Evolutionary conservation across 768 basidiomycete genomes (phyloP).

Genomic region (Jaapia argillacea): DNA sequence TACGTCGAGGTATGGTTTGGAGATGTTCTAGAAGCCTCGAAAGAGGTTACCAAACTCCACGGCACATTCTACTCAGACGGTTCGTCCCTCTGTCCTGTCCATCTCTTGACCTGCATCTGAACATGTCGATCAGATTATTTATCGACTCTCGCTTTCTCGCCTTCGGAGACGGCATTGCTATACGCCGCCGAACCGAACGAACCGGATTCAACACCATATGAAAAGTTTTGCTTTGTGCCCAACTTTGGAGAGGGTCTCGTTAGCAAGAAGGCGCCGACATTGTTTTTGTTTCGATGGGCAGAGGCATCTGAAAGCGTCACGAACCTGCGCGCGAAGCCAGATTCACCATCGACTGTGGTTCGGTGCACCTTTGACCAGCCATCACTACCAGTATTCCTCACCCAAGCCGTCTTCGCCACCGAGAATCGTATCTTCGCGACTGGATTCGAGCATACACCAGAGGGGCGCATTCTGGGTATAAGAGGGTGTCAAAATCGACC

Average conservation of each 20-base stretch:
- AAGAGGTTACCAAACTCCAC: constrained; percentile 50
- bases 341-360: constrained; percentile 4
- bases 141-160: constrained; percentile 42
- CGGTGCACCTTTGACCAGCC: constrained; percentile 6
- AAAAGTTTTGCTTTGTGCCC: constrained; percentile 45
- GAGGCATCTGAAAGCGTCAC: constrained; percentile 4
- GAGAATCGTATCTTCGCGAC: constrained; percentile 39
- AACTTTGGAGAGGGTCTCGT: constrained; percentile 55
- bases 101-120: neutral
- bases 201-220: constrained; percentile 15
- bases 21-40: constrained; percentile 29
- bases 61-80: constrained; percentile 57
- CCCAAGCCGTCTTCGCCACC: constrained; percentile 43
- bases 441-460: constrained; percentile 48
- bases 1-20: constrained; percentile 53
- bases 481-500: constrained; percentile 53
- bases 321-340: no score
- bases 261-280: constrained; percentile 38
- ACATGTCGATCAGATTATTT: constrained; percentile 35
- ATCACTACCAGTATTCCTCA: constrained; percentile 29
- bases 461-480: constrained; percentile 50
- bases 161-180: constrained; percentile 38
- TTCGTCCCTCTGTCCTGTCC: constrained; percentile 12
- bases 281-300: constrained; percentile 51
- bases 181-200: constrained; percentile 51